A percentile compares a stretch with the other conserved stretches of the same genome.
phyloP scores from a whole-genome alignment of 495 filamentous ascomycete species.

The Tricharina praecox region DNA sequence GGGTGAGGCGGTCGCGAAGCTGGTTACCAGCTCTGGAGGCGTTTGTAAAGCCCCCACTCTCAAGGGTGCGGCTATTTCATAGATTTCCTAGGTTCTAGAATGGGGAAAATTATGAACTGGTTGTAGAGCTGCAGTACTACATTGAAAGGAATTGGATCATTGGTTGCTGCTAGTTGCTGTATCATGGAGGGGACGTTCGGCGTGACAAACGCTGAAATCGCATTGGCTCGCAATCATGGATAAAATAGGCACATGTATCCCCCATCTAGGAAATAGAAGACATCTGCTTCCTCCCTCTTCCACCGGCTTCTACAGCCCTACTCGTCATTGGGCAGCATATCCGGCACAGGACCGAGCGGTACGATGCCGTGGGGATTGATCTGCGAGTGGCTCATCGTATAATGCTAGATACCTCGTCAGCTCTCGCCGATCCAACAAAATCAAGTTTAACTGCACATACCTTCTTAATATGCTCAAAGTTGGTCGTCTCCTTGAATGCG shows the following conservation, averaged over 20 bases:
- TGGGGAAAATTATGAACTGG: too few species aligned
- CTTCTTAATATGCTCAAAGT: constrained; percentile 46
- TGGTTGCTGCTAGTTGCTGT: too few species aligned
- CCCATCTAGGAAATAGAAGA: too few species aligned
- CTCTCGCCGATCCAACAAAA: too few species aligned
- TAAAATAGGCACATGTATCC: too few species aligned
- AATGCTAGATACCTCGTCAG: constrained; percentile 28
- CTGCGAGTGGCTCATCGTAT: constrained; percentile 36
- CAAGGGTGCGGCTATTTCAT: constrained; percentile 54
- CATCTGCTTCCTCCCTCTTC: too few species aligned
- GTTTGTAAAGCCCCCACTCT: constrained; percentile 58
- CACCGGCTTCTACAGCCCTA: constrained; percentile 1
- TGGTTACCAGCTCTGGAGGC: constrained; percentile 53
- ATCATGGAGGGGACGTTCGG: too few species aligned
- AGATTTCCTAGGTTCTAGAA: constrained; percentile 23
- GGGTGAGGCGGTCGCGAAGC: constrained; percentile 49
- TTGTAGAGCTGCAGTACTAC: too few species aligned
- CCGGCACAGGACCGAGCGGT: constrained; percentile 47
- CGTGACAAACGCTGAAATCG: too few species aligned
- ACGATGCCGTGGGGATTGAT: constrained; percentile 49
- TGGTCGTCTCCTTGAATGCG: constrained; percentile 53
- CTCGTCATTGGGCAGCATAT: constrained; percentile 33
- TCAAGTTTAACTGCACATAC: constrained; percentile 33
- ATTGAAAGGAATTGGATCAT: too few species aligned
- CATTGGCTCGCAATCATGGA: too few species aligned